phyloP scores from a whole-genome alignment of 2,329 filamentous ascomycete genomes.

The Pseudonectria foliicola region DNA sequence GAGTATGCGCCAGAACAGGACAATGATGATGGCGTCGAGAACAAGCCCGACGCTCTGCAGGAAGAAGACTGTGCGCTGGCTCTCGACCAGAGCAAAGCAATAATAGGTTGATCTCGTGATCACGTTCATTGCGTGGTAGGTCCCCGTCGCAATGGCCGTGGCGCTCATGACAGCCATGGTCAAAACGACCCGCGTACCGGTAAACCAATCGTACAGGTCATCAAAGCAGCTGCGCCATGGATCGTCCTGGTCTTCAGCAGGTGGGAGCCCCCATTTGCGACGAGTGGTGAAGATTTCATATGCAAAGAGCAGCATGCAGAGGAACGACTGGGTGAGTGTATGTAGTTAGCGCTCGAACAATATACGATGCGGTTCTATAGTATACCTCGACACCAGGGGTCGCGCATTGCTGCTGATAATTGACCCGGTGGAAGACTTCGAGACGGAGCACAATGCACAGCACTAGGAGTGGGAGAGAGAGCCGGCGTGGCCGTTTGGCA shows the following conservation, averaged over 20 bases:
- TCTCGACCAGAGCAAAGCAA: conserved; percentile 39
- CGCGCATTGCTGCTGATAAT: conserved; percentile 43
- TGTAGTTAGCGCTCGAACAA: background rate
- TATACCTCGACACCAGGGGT: conserved; percentile 41
- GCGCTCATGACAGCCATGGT: conserved; percentile 30
- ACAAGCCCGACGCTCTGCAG: conserved; percentile 38
- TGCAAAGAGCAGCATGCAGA: conserved; percentile 37
- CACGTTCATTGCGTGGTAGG: conserved; percentile 33
- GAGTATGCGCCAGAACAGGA: conserved; percentile 45
- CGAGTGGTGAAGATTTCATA: conserved; percentile 37
- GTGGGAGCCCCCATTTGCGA: conserved; percentile 23
- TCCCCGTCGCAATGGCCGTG: conserved; percentile 35
- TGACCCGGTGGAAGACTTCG: conserved; percentile 40
- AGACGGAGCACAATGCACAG: conserved; percentile 39
- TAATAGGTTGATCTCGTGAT: conserved; percentile 42
- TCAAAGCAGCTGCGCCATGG: conserved; percentile 42
- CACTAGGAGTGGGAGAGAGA: conserved; percentile 38
- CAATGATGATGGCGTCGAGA: conserved; percentile 39
- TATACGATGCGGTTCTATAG: background rate
- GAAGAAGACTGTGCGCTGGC: conserved; percentile 27
- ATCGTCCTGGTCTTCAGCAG: conserved; percentile 35
- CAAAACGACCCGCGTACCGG: conserved; percentile 30
- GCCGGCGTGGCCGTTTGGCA: conserved; percentile 40
- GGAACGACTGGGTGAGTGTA: conserved; percentile 33
- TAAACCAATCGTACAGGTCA: conserved; percentile 41